A percentile compares a stretch with the other conserved stretches of the same genome.
phyloP scores from a whole-genome alignment of 345 rosid genomes.

The Geranium rotundifolium region DNA sequence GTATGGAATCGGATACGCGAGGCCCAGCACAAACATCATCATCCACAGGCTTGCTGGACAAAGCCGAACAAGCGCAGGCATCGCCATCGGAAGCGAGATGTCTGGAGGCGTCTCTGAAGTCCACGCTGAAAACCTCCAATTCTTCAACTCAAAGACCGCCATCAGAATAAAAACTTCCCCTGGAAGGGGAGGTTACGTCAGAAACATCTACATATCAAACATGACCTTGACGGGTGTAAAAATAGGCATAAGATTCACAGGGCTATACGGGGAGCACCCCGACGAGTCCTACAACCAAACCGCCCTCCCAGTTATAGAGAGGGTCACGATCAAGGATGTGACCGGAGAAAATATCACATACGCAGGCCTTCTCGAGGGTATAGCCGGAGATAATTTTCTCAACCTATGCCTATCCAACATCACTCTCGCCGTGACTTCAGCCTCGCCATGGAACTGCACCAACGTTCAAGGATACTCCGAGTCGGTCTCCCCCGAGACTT shows the following conservation, averaged over 20 bases:
- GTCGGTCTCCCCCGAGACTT: slow-evolving; percentile 58
- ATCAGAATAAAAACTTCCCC: slow-evolving; percentile 80
- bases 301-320: slow-evolving; percentile 64
- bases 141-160: slow-evolving; percentile 54
- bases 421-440: slow-evolving; percentile 29
- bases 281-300: slow-evolving; percentile 56
- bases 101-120: slow-evolving; percentile 93
- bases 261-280: slow-evolving; percentile 80
- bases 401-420: slow-evolving; percentile 71
- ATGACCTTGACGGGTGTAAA: slow-evolving; percentile 48
- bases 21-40: slow-evolving; percentile 66
- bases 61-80: slow-evolving; percentile 61
- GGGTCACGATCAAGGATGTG: slow-evolving; percentile 58
- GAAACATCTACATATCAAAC: slow-evolving; percentile 56
- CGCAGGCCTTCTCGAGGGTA: slow-evolving; percentile 83
- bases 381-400: slow-evolving; percentile 56
- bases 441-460: slow-evolving; percentile 75
- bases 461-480: slow-evolving; percentile 65
- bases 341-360: slow-evolving; percentile 45
- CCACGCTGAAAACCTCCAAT: slow-evolving; percentile 42
- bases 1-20: slow-evolving; percentile 68
- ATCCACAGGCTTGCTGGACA: slow-evolving; percentile 62
- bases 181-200: slow-evolving; percentile 88
- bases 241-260: slow-evolving; percentile 55
- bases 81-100: slow-evolving; percentile 95